These are phyloP conservation scores for Metroxylon sagu DNA, from an alignment of 176 grass and related monocot genomes.

Conservation along the genomic window DNA sequence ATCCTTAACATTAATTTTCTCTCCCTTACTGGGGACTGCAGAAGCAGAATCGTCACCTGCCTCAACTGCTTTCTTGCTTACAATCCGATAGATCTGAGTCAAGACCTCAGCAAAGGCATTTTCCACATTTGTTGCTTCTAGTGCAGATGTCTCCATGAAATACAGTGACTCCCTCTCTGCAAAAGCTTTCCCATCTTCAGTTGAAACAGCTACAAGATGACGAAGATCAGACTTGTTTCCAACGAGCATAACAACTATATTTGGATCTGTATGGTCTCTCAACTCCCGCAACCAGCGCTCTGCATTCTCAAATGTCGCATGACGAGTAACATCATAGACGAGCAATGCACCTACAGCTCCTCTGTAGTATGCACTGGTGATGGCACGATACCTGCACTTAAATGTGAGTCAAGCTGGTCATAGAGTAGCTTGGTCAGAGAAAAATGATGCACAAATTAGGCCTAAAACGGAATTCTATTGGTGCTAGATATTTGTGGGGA, in stretches of 20 bases:
- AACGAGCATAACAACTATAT: slow-evolving; percentile 86
- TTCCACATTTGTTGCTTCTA: slow-evolving; percentile 78
- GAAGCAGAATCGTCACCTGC: slow-evolving; percentile 47
- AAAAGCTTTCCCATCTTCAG: slow-evolving; percentile 62
- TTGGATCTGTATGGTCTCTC: slow-evolving; percentile 83
- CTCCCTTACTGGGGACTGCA: slow-evolving; percentile 50
- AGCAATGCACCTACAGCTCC: slow-evolving; percentile 82
- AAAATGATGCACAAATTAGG: too few species aligned
- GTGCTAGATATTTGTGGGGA: too few species aligned
- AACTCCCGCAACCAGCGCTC: slow-evolving; percentile 80
- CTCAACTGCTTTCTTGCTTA: slow-evolving; percentile 66
- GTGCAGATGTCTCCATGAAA: slow-evolving; percentile 89
- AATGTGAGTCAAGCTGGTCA: slow-evolving; percentile 6
- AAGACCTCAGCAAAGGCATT: slow-evolving; percentile 75
- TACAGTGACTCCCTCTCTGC: slow-evolving; percentile 75
- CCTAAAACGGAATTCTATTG: too few species aligned
- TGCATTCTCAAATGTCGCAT: slow-evolving; percentile 67
- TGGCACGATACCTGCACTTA: slow-evolving; percentile 66
- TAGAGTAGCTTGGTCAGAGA: too few species aligned
- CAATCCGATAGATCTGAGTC: slow-evolving; percentile 75
- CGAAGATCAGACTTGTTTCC: slow-evolving; percentile 88
- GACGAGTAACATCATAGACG: slow-evolving; percentile 73
- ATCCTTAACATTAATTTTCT: slow-evolving; percentile 82
- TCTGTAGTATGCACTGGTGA: slow-evolving; percentile 86
- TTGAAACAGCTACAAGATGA: slow-evolving; percentile 61